Percentiles rank a stretch among this genome's conserved stretches.
These are phyloP conservation scores for Termitomyces bulborhizus DNA, from an alignment of 768 basidiomycete species.

Conservation along the genomic window DNA sequence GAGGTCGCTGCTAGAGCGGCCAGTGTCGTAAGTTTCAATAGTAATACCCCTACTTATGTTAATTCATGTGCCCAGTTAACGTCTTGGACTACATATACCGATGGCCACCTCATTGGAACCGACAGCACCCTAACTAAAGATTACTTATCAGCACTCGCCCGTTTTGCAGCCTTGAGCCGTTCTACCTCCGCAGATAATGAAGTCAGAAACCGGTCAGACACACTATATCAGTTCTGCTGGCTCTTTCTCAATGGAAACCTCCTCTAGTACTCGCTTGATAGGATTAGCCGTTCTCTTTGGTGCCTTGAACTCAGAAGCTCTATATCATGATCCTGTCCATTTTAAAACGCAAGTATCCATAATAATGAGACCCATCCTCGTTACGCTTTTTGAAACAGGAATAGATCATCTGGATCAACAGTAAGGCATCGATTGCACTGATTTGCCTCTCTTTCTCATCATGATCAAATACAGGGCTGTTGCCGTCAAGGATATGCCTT, in stretches of 20 bases:
- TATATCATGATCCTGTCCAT: constrained; percentile 67
- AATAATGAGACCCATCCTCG: constrained; percentile 67
- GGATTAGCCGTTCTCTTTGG: constrained; percentile 80
- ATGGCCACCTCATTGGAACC: constrained; percentile 76
- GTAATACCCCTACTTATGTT: neutral
- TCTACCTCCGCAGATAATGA: constrained; percentile 56
- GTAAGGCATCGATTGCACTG: constrained; percentile 34
- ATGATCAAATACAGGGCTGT: constrained; percentile 35
- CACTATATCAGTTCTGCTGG: neutral
- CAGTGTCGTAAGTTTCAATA: constrained; percentile 55
- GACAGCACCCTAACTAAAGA: constrained; percentile 64
- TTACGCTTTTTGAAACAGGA: constrained; percentile 59
- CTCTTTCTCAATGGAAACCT: neutral
- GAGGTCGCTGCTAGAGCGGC: constrained; percentile 76
- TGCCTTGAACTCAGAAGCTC: constrained; percentile 76
- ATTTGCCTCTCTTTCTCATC: constrained; percentile 5
- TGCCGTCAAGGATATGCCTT: constrained; percentile 61
- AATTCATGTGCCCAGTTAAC: constrained; percentile 54
- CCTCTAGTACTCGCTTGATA: constrained; percentile 69
- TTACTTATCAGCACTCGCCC: constrained; percentile 62
- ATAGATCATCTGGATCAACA: constrained; percentile 57
- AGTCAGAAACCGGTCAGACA: constrained; percentile 59
- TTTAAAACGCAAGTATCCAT: constrained; percentile 67
- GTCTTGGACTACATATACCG: constrained; percentile 89
- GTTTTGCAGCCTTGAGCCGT: constrained; percentile 59